Evolutionary conservation across 2,329 filamentous ascomycete species (phyloP).

Genomic region (Fusarium vanettenii): DNA sequence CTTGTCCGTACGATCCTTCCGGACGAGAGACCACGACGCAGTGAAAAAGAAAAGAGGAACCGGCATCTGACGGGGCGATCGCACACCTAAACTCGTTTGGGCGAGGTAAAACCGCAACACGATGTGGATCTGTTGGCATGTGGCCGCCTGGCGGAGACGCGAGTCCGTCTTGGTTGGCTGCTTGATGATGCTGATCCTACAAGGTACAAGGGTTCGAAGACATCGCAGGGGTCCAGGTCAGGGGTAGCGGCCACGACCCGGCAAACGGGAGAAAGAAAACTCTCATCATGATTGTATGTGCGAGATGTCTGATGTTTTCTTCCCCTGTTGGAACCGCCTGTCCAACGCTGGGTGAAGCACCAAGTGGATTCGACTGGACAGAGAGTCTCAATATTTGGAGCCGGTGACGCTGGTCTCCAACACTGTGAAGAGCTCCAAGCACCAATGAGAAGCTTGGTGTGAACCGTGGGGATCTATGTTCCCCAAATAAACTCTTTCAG

Average conservation of each 20-base stretch:
- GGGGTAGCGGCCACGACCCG: slow-evolving; percentile 34
- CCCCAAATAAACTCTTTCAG: slow-evolving; percentile 1
- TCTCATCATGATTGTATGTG: background rate
- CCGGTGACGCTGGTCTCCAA: slow-evolving; percentile 16
- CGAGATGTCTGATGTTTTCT: slow-evolving; percentile 24
- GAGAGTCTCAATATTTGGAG: slow-evolving; percentile 18
- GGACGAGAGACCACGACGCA: background rate
- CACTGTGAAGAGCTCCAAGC: slow-evolving; percentile 6
- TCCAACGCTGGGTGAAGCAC: background rate
- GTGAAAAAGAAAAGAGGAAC: slow-evolving; percentile 10
- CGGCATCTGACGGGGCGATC: slow-evolving; percentile 32
- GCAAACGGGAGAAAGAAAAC: slow-evolving; percentile 24
- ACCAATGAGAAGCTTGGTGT: slow-evolving; percentile 9
- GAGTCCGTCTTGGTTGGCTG: slow-evolving; percentile 33
- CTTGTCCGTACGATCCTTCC: background rate
- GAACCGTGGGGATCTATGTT: slow-evolving; percentile 1
- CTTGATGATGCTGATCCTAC: slow-evolving; percentile 36
- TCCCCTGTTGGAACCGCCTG: background rate
- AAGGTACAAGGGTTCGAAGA: slow-evolving; percentile 36
- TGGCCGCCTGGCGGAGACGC: slow-evolving; percentile 32
- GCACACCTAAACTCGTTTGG: slow-evolving; percentile 36
- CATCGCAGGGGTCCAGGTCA: slow-evolving; percentile 34
- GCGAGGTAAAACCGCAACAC: slow-evolving; percentile 39
- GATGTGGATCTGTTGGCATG: slow-evolving; percentile 36
- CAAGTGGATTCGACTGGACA: background rate